A percentile compares a stretch with the other conserved stretches of the same genome.
These are phyloP conservation scores for Alternaria rosae DNA, from an alignment of 2,329 filamentous ascomycete genomes.

Conservation along the genomic window DNA sequence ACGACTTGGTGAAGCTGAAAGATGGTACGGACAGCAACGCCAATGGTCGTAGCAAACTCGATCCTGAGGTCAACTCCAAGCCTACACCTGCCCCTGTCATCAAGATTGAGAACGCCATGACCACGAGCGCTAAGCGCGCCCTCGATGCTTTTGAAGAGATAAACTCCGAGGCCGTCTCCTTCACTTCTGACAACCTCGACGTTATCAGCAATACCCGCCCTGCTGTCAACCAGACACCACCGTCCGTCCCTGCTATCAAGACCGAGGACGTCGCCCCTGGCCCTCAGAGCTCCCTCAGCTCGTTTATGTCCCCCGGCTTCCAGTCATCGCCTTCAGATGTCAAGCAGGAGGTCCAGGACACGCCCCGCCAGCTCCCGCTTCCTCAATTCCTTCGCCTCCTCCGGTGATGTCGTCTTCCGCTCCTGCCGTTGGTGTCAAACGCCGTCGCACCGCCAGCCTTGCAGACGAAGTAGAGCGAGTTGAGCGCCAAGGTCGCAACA, in stretches of 20 bases:
- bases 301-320: accelerated
- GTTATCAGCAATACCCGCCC: no score
- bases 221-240: accelerated
- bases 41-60: no score
- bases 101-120: not conserved
- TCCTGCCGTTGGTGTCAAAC: not conserved
- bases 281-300: not conserved
- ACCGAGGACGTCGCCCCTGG: no score
- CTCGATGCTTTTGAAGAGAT: not conserved
- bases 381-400: not conserved
- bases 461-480: not conserved
- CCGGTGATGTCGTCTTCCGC: no score
- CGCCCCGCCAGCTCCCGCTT: not conserved
- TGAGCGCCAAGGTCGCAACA: not conserved
- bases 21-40: not conserved
- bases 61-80: not conserved
- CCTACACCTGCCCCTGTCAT: accelerated
- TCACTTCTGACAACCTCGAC: not conserved
- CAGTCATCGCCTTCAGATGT: not conserved
- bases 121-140: not conserved
- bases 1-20: not conserved
- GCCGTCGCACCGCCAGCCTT: not conserved
- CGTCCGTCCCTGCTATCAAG: not conserved
- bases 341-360: not conserved
- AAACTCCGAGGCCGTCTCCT: not conserved